These are phyloP conservation scores for Gillenia trifoliata DNA, from an alignment of 306 rosid genomes.

Conservation along the genomic window DNA sequence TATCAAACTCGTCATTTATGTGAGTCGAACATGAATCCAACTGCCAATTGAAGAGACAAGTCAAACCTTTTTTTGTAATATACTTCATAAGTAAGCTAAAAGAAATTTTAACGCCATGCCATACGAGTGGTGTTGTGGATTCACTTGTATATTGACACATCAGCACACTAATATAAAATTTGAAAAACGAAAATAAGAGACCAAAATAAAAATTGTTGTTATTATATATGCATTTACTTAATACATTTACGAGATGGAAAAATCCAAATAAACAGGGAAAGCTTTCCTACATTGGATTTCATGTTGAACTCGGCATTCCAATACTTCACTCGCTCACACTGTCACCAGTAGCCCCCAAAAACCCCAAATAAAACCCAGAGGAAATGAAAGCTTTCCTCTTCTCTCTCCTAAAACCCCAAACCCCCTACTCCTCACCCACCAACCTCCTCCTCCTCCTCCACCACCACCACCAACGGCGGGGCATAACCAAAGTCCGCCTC, in stretches of 20 bases:
- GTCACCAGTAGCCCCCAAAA: not conserved
- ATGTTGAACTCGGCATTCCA: not conserved
- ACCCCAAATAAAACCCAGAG: not conserved
- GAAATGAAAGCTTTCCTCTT: slow-evolving; percentile 9
- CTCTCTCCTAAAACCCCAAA: slow-evolving; percentile 27
- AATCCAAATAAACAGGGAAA: not conserved
- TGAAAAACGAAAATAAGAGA: too few relatives aligned
- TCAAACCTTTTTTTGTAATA: too few relatives aligned
- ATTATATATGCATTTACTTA: too few relatives aligned
- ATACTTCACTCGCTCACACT: not conserved
- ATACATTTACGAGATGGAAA: not conserved
- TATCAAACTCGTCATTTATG: too few relatives aligned
- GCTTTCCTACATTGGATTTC: not conserved
- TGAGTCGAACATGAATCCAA: too few relatives aligned
- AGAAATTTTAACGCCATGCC: too few relatives aligned
- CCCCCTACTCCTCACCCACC: not conserved
- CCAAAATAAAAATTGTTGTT: too few relatives aligned
- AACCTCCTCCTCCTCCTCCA: slow-evolving; percentile 11
- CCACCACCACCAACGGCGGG: slow-evolving; percentile 49
- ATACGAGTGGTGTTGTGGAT: too few relatives aligned
- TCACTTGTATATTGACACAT: too few relatives aligned
- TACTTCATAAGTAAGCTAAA: too few relatives aligned
- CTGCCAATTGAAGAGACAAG: too few relatives aligned
- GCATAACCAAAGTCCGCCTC: slow-evolving; percentile 73
- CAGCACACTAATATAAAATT: too few relatives aligned